Percentiles rank a stretch among this genome's conserved stretches.
Conservation (phyloP, 768 basidiomycete species). For the Tricholoma matsutake region DNA sequence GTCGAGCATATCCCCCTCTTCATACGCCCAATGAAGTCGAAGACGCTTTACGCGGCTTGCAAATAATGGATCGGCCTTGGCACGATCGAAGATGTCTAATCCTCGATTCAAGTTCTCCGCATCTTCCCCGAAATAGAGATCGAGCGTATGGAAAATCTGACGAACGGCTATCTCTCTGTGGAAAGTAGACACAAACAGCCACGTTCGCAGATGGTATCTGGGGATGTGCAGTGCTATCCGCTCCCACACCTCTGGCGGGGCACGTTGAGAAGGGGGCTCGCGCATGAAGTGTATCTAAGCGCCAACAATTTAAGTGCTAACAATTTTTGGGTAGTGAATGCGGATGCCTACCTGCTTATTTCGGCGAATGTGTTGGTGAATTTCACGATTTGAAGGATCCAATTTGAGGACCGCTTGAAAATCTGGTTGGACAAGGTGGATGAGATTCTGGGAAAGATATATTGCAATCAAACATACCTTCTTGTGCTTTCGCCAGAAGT, state of each 20-base stretch:
- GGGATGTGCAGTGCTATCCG: slow-evolving; percentile 60
- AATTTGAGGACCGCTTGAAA: slow-evolving; percentile 57
- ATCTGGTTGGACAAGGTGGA: slow-evolving; percentile 26
- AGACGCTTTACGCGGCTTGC: slow-evolving; percentile 57
- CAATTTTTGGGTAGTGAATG: neutral
- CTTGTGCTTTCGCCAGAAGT: slow-evolving; percentile 54
- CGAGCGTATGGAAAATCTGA: slow-evolving; percentile 63
- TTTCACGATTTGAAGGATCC: slow-evolving; percentile 56
- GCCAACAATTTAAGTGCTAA: neutral
- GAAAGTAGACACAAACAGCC: slow-evolving; percentile 63
- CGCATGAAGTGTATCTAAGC: slow-evolving; percentile 48
- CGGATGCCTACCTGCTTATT: slow-evolving; percentile 42
- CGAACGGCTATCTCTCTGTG: slow-evolving; percentile 64
- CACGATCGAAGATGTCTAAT: slow-evolving; percentile 65
- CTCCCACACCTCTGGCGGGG: slow-evolving; percentile 68
- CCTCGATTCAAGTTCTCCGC: slow-evolving; percentile 57
- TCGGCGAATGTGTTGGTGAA: slow-evolving; percentile 47
- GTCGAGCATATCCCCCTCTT: slow-evolving; percentile 63
- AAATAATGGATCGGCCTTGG: slow-evolving; percentile 59
- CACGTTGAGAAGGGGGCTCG: slow-evolving; percentile 58
- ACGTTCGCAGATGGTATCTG: slow-evolving; percentile 64
- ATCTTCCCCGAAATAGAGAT: slow-evolving; percentile 67
- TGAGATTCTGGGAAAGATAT: slow-evolving; percentile 14
- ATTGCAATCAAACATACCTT: slow-evolving; percentile 38
- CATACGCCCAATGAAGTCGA: slow-evolving; percentile 66